Conservation (phyloP, 2,329 filamentous ascomycete genomes). For the Tolypocladium ovalisporum region DNA sequence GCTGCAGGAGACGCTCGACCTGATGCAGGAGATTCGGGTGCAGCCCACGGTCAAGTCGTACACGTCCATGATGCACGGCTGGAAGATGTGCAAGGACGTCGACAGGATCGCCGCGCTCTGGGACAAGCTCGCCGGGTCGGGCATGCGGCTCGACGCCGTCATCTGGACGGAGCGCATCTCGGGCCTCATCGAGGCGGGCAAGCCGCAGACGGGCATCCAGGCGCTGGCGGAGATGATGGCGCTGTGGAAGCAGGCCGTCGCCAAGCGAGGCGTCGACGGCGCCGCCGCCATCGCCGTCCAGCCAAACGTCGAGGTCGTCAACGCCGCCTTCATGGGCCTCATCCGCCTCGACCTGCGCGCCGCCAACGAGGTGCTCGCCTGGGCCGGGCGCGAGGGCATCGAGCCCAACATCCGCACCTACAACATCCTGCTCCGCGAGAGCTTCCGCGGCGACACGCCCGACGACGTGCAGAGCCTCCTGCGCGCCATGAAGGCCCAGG, state of each 20-base stretch:
- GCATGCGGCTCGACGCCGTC: conserved; percentile 47
- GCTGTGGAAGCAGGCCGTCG: conserved; percentile 38
- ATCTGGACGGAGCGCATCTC: conserved; percentile 64
- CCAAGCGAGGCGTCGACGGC: conserved; percentile 11
- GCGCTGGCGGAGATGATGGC: conserved; percentile 57
- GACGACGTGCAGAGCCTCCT: conserved; percentile 43
- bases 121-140: conserved; percentile 47
- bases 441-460: conserved; percentile 37
- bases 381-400: conserved; percentile 45
- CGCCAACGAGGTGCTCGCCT: conserved; percentile 44
- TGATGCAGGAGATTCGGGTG: conserved; percentile 37
- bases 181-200: conserved; percentile 47
- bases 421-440: conserved; percentile 57
- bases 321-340: conserved; percentile 57
- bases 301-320: conserved; percentile 55
- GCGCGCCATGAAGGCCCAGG: conserved; percentile 43
- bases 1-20: conserved; percentile 25
- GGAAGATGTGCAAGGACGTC: conserved; percentile 46
- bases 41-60: conserved; percentile 55
- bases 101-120: conserved; percentile 57
- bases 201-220: conserved; percentile 43
- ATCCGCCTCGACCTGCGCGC: conserved; percentile 36
- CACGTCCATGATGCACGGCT: conserved; percentile 64
- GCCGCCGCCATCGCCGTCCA: conserved; percentile 32
- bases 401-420: conserved; percentile 48